Conservation (phyloP, 1,139 yeast genomes). For the Candida sp. region DNA sequence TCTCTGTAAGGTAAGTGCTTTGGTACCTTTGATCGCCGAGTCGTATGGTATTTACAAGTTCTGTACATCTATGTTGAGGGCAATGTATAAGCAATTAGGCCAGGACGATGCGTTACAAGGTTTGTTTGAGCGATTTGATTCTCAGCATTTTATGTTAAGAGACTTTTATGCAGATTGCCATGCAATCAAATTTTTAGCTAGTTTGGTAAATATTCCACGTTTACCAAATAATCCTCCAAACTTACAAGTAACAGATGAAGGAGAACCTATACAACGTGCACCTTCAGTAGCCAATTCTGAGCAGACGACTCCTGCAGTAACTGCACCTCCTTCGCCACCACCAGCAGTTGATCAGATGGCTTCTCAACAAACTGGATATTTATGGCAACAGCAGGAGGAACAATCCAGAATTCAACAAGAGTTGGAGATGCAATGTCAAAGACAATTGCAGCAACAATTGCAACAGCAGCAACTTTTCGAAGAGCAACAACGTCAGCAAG, state of each 20-base stretch:
- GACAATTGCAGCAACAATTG: slow-evolving; percentile 44
- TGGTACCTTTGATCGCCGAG: slow-evolving; percentile 92
- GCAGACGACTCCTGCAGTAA: slow-evolving; percentile 19
- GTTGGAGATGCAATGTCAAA: slow-evolving; percentile 42
- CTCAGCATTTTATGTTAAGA: slow-evolving; percentile 78
- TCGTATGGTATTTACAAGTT: slow-evolving; percentile 92
- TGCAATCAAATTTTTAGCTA: slow-evolving; percentile 76
- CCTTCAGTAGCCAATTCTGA: slow-evolving; percentile 23
- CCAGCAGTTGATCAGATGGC: slow-evolving; percentile 42
- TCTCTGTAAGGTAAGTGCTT: slow-evolving; percentile 82
- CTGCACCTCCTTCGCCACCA: slow-evolving; percentile 34
- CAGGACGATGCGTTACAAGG: slow-evolving; percentile 78
- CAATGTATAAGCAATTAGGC: slow-evolving; percentile 75
- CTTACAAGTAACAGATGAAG: slow-evolving; percentile 49
- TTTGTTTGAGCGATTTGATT: slow-evolving; percentile 64
- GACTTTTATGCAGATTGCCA: slow-evolving; percentile 93
- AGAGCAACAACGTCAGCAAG: slow-evolving; percentile 73
- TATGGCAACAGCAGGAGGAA: slow-evolving; percentile 53
- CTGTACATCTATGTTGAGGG: slow-evolving; percentile 86
- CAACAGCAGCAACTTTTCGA: slow-evolving; percentile 65
- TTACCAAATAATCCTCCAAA: slow-evolving; percentile 70
- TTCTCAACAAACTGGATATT: slow-evolving; percentile 48
- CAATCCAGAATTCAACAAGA: slow-evolving; percentile 70
- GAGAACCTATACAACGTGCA: slow-evolving; percentile 37
- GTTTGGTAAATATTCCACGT: slow-evolving; percentile 84